These are phyloP conservation scores for Caloboletus firmus DNA, from an alignment of 1,284 basidiomycete species.

Conservation along the genomic window DNA sequence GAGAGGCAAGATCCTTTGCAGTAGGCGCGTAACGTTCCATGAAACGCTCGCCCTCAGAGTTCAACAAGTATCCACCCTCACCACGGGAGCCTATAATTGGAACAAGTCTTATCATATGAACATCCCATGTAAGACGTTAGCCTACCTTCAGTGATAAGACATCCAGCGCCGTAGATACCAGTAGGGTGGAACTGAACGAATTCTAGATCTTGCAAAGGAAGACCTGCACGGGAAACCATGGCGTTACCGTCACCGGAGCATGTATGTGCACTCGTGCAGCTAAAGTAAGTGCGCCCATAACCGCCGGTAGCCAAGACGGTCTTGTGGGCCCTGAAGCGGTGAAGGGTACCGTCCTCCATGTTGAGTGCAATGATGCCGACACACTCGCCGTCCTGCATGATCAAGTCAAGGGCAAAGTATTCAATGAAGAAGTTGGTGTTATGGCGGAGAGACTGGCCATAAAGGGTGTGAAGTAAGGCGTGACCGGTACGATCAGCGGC, in stretches of 20 bases:
- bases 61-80: conserved; percentile 98
- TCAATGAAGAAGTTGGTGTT: conserved; percentile 99
- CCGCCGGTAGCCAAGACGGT: conserved; percentile 98
- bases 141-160: conserved; percentile 95
- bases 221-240: conserved; percentile 96
- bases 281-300: conserved; percentile 98
- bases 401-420: conserved; percentile 97
- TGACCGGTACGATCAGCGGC: conserved; percentile 99
- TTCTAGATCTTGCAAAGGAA: conserved; percentile 96
- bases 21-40: conserved; percentile 99
- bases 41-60: conserved; percentile 99
- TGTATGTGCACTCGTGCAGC: conserved; percentile 98
- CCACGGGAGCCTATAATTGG: conserved; percentile 82
- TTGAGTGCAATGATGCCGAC: conserved; percentile 99
- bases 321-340: conserved; percentile 98
- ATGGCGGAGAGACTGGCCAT: conserved; percentile 98
- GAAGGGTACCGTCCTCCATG: conserved; percentile 99
- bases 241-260: conserved; percentile 99
- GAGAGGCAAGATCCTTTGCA: conserved; percentile 98
- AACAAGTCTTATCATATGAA: neutral
- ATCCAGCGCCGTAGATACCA: conserved; percentile 99
- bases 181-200: conserved; percentile 99
- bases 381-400: conserved; percentile 99
- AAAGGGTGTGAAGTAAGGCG: conserved; percentile 97
- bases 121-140: neutral